Evolutionary conservation across 805 yeast genomes (phyloP), one percentile per base, ranked within the genome.

Genomic region (Isabelozyma rhagii): DNA sequence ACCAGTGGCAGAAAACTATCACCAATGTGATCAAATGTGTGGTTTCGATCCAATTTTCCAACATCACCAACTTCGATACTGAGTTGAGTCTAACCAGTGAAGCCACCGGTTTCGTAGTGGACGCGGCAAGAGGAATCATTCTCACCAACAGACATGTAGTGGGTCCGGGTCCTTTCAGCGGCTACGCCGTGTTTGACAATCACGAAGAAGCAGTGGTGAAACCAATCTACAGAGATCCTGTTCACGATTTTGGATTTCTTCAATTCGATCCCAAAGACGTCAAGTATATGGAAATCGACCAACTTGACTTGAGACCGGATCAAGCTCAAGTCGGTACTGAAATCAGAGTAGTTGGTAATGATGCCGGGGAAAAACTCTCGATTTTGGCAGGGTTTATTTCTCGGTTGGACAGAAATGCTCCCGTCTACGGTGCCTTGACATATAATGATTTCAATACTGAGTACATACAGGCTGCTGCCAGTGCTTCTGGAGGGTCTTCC

Each of bases 91-190:
- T 85, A 42, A 89, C 86, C 27, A 82, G 89, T 47, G 96, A 92
- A 66, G 97, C 97, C n/a, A 89, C 97, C 0, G 97, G 97, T 2
- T 92, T 92, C 66, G 90, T 92, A 5, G 97, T 92, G 9, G 97
- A 92, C 65, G 78, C 93, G 2, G 74, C 79, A 48, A 68, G 82
- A 25, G 97, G 97, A 13, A 81, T 91, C 51, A 90, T 92, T 53
- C 75, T 92, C 64, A 92, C 97, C 9, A 92, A 92, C 69, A 79
- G 97, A 62, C 97, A 92, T 62, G 97, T 92, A 45, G 97, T 91
- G 41, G 96, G 97, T 2, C 91, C 97, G 0, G 97, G 97, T 14
- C 97, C 97, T 1, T 91, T 92, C 66, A 80, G 84, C 36, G 97
- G 97, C 0, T 89, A 87, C 61, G 96, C 89, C 0, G 90, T 92